These are phyloP conservation scores for Pelargonium nanum DNA, from an alignment of 345 rosid genomes.

Conservation along the genomic window DNA sequence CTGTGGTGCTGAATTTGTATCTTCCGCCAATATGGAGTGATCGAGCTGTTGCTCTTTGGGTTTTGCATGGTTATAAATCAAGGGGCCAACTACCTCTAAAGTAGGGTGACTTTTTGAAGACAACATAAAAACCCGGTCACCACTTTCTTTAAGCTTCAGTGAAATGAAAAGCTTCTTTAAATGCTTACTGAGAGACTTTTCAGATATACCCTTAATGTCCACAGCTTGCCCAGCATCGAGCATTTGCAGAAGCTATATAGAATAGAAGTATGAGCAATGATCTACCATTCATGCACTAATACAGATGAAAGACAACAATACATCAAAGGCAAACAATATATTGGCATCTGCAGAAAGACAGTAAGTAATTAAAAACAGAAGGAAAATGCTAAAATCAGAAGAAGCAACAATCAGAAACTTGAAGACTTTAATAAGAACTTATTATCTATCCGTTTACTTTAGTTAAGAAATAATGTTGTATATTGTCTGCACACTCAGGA, in stretches of 20 bases:
- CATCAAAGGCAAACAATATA: not conserved
- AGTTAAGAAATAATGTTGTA: no score
- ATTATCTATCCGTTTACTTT: no score
- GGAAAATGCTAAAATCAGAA: not conserved
- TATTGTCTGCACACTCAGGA: not conserved
- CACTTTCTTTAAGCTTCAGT: constrained; percentile 50
- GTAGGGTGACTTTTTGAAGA: constrained; percentile 42
- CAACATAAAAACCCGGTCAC: constrained; percentile 58
- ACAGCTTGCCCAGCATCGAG: constrained; percentile 92
- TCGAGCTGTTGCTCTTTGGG: constrained; percentile 20
- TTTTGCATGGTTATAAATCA: constrained; percentile 34
- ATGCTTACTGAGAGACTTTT: constrained; percentile 45
- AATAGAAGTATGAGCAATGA: not conserved
- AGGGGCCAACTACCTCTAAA: constrained; percentile 46
- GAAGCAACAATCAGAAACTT: not conserved
- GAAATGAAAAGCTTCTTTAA: constrained; percentile 64
- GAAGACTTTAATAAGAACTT: no score
- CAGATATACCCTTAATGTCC: constrained; percentile 71
- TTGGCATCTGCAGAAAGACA: not conserved
- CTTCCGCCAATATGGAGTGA: constrained; percentile 20
- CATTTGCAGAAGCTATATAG: constrained; percentile 64
- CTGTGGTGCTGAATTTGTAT: constrained; percentile 11
- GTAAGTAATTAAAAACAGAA: not conserved
- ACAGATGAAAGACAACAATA: not conserved
- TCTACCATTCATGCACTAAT: not conserved